A percentile compares a stretch with the other conserved stretches of the same genome.
Conservation (phyloP, 1,284 basidiomycete genomes). For the Rhodotorula sp. region DNA sequence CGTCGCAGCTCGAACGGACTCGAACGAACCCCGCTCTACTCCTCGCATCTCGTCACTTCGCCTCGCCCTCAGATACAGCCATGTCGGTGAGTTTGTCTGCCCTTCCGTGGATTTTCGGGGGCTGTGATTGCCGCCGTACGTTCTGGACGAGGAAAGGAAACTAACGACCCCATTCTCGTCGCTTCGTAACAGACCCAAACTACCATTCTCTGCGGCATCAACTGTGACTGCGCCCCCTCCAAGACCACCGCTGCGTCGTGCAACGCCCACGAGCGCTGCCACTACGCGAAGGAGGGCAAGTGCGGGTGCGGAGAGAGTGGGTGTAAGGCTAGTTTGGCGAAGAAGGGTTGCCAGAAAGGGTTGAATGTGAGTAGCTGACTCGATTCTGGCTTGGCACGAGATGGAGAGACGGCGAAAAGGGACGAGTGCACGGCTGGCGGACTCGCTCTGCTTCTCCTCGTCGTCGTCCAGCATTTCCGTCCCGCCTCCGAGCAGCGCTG, state of each 20-base stretch:
- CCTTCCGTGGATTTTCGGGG: too few relatives aligned
- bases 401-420: fast-evolving
- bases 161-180: neutral
- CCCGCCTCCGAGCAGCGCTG: too few relatives aligned
- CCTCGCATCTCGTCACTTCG: too few relatives aligned
- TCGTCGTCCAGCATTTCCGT: too few relatives aligned
- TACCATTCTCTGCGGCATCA: conserved; percentile 3
- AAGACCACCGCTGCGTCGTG: conserved; percentile 3
- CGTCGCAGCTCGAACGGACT: too few relatives aligned
- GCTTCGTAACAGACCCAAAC: neutral
- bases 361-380: neutral
- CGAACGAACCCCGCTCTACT: too few relatives aligned
- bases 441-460: too few relatives aligned
- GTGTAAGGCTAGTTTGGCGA: conserved; percentile 11
- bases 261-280: conserved; percentile 10
- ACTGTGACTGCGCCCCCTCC: conserved; percentile 24
- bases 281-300: conserved; percentile 10
- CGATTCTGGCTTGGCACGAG: neutral
- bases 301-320: conserved; percentile 11
- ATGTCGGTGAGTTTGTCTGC: too few relatives aligned
- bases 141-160: neutral
- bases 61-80: too few relatives aligned
- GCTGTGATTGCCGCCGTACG: neutral
- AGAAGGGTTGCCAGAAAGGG: conserved; percentile 14
- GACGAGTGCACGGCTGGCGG: too few relatives aligned